Base-by-base conservation (phyloP, 2,329 filamentous ascomycete species). In the Rutstroemia sp. region DNA sequence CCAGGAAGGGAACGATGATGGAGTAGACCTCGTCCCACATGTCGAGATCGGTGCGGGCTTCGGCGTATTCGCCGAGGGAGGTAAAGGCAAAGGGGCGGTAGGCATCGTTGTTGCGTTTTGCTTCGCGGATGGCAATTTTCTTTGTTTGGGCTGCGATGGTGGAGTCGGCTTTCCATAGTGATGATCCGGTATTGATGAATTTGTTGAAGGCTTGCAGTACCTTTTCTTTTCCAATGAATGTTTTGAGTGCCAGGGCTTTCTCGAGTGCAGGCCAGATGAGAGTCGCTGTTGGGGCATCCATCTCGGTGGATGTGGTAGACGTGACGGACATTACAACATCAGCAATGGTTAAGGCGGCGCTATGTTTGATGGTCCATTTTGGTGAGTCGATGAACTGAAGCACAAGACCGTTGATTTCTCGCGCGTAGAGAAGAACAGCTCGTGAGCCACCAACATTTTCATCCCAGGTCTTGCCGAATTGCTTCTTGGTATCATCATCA, bases 341-440 rank as follows among this genome's bases (percentile, higher is more conserved):
- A 1, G 89, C 89, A 9, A 92, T 81, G 0, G 91, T 83, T 57
- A 94, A 82, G 7, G 92, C 90, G 8, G 88, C 88, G 0, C 89
- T 89, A 65, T 97, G 92, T 70, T 95, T 94, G 56, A 97, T 81
- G 2, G 85, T 84, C 94, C 94, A 99, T 65, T 89, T 88, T 1
- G 88, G 81, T 1, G 88, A 91, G 36, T 88, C 85, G 7, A 97
- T 75, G 53, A 89, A 81, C 38, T 78, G 75, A 38, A 82, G 76
- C 1, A 85, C 81, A 1, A 97, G 77, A 0, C 72, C 73, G 4
- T 88, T 78, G 63, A 97, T 95, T 71, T 99, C 94, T 39, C 79
- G 79, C 6, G 96, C 79, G 68, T 96, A 96, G 1, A 96, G 80
- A 48, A 87, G 80, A 5, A 96, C 89, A 0, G 89, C 87, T 30